Base-by-base conservation (phyloP, 2,329 filamentous ascomycete genomes). In the Aspergillus transmontanensis region DNA sequence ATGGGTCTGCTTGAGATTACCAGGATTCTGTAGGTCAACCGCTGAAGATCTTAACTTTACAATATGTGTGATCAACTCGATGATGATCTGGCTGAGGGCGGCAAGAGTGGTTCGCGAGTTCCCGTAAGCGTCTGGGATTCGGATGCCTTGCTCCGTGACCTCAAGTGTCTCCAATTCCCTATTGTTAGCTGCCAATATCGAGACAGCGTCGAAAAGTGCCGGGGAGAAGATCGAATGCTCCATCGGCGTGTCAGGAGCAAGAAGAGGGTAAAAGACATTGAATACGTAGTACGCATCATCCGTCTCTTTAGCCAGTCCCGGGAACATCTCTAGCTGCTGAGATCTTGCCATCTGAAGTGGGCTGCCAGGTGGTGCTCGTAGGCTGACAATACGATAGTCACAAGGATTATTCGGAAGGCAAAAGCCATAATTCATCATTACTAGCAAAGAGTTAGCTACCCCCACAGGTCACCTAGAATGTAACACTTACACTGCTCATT, bases 401-500 rank as follows among this genome's bases (percentile, higher is more conserved):
- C 77, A 80, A 21, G 76, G 75, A 59, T 82, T 82, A 26, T 77
- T 69, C 6, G 69, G 62, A n/a, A 81, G 72, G 45, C 79, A 80
- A 69, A 82, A 82, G 12, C 80, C 80, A 61, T 82, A 82, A 59
- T 79, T 80, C 68, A 81, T 75, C 71, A 82, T 76, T 61, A 80
- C 78, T 80, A 50, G 7, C 36, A 9, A 54, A 12, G 4, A n/a
- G 41, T 61, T 50, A 67, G 36, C 58, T 21, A 57, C 14, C n/a
- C 12, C 21, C 5, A 28, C 53, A 39, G 51, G 16, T 36, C 28
- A 32, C 14, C 10, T 12, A 12, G 11, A 54, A 39, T 7, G 19
- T 11, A 16, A 46, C 32, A 65, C 77, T 54, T 64, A 79, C 81
- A 79, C 77, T 92, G 89, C 63, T 89, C 89, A 70, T 93, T 93